Base-by-base conservation (phyloP, 495 filamentous ascomycete species). In the Talaromyces nanjingensis region DNA sequence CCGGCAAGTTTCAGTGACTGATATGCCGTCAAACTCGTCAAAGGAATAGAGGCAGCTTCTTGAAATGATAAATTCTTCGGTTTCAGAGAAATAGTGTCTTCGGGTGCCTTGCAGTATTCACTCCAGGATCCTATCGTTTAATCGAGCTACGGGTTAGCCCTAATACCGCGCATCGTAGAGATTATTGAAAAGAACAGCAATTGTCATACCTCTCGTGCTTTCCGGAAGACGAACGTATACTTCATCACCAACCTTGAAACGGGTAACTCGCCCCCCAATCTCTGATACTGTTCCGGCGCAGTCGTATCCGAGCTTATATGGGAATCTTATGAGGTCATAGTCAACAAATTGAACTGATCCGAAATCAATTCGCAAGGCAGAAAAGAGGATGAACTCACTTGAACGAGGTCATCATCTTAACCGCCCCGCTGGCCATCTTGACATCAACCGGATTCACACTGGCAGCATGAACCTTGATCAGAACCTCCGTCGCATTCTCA, bases 261-360 rank as follows among this genome's bases (percentile, higher is more conserved):
- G 70, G 6, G 64, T 68, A 29, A 81, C 77, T 1, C 65, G 53
- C 2, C 73, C 69, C 22, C 84, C 84, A 33, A 78, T 59, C 1
- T 74, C 73, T 20, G 77, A 76, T 39, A 87, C 77, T 7, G 79
- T 85, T 11, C 85, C 84, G 11, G 78, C 65, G 33, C 83, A 83
- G 72, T 88, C 85, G 68, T 88, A 85, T 0, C 60, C 60, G 6
- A 62, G 20, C 29, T 62, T 62, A 22, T 53, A 62, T 24, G 60
- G 60, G 18, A 62, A 62, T 11, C 60, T 62, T 6, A 49, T 49
- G 29, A 59, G 24, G 27, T 56, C 11, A 16, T 20, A 25, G 27
- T 56, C 53, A 56, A 29, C 12, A 14, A 55, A n/a, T n/a, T 27
- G 24, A 54, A 20, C 5, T 52, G 6, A 2, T 39, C 31, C 31